These are phyloP conservation scores for Camelina neglecta DNA, from an alignment of 345 rosid species.

Conservation along the genomic window DNA sequence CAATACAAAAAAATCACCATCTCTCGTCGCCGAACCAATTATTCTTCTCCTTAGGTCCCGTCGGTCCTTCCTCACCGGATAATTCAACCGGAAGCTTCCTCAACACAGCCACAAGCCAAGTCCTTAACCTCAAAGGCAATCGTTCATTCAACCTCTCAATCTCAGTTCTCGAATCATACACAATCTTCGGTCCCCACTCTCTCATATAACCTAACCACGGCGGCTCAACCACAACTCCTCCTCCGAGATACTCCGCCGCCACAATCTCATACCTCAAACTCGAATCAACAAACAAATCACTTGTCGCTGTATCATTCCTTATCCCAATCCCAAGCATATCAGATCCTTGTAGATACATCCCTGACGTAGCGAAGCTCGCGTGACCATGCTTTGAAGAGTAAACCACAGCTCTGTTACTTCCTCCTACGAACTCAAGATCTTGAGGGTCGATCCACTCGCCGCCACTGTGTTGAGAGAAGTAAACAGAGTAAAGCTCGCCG, in stretches of 20 bases:
- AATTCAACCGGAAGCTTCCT: conserved; percentile 68
- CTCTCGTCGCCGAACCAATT: conserved; percentile 91
- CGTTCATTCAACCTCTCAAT: conserved; percentile 56
- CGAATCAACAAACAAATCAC: conserved; percentile 62
- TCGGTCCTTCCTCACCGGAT: conserved; percentile 87
- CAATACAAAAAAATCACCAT: conserved; percentile 42
- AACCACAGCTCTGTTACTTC: conserved; percentile 63
- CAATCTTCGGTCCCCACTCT: conserved; percentile 80
- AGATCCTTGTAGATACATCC: conserved; percentile 74
- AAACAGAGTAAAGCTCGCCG: conserved; percentile 71
- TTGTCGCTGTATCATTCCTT: conserved; percentile 67
- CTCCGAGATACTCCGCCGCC: conserved; percentile 79
- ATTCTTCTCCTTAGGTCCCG: conserved; percentile 94
- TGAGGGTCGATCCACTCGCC: conserved; percentile 82
- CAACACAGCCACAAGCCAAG: conserved; percentile 49
- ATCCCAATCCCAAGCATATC: conserved; percentile 67
- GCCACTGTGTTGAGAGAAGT: conserved; percentile 93
- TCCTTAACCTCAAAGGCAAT: conserved; percentile 54
- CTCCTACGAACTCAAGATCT: conserved; percentile 67
- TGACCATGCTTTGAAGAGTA: conserved; percentile 81
- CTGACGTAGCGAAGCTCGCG: conserved; percentile 73
- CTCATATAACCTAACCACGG: conserved; percentile 87
- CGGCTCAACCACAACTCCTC: conserved; percentile 64
- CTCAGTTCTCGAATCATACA: conserved; percentile 62
- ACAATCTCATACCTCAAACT: conserved; percentile 65